These are phyloP conservation scores for Aspergillus sp. DNA, from an alignment of 2,329 filamentous ascomycete genomes.

Conservation along the genomic window DNA sequence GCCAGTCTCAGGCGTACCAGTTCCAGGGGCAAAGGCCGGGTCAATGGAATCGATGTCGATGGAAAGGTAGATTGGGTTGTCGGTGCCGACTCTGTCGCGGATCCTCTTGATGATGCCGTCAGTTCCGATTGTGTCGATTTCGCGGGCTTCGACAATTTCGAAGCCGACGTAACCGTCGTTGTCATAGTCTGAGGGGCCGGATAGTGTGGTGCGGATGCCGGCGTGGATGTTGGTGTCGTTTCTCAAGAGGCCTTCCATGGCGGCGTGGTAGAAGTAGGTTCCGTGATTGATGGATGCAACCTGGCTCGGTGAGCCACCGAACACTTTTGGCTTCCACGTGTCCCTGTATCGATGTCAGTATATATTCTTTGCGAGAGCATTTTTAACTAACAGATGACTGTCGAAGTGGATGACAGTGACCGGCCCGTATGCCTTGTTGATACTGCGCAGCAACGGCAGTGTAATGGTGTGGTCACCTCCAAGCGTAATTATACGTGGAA, in stretches of 20 bases:
- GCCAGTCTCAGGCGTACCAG: slow-evolving; percentile 61
- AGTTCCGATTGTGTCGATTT: slow-evolving; percentile 67
- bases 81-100: slow-evolving; percentile 69
- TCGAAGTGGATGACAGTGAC: slow-evolving; percentile 66
- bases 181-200: slow-evolving; percentile 76
- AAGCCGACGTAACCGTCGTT: slow-evolving; percentile 85
- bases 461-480: slow-evolving; percentile 49
- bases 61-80: slow-evolving; percentile 74
- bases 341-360: slow-evolving; percentile 32
- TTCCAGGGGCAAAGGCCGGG: slow-evolving; percentile 63
- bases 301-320: slow-evolving; percentile 75
- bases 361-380: not conserved
- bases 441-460: slow-evolving; percentile 54
- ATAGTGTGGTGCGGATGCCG: slow-evolving; percentile 79
- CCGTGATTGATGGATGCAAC: slow-evolving; percentile 80
- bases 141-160: slow-evolving; percentile 73
- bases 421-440: slow-evolving; percentile 66
- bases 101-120: slow-evolving; percentile 79
- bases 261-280: slow-evolving; percentile 84
- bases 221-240: slow-evolving; percentile 88
- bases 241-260: slow-evolving; percentile 71
- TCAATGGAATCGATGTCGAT: slow-evolving; percentile 89
- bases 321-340: slow-evolving; percentile 79
- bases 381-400: slow-evolving; percentile 52
- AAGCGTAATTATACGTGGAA: slow-evolving; percentile 78